Evolutionary conservation across 371 early-diverging fungal genomes (phyloP), one percentile per base, ranked within the genome.

Genomic region (Zopfochytrium polystomum): DNA sequence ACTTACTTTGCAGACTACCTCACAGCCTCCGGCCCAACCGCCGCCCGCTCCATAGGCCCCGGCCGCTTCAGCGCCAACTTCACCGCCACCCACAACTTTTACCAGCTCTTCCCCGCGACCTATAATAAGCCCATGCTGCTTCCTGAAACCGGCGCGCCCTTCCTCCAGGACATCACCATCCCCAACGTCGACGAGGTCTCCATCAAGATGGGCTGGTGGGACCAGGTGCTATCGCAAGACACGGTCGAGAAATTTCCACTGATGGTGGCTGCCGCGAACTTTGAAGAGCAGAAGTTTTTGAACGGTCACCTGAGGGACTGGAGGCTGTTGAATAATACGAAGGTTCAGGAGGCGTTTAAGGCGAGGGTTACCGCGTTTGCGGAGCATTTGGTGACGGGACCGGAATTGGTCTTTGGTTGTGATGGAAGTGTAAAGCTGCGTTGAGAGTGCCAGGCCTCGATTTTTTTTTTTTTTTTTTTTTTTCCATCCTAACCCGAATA

Each of bases 141-240:
- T 3, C 59, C 66, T 15, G 71, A 66, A 53, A 70, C 71, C 1
- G 71, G 65, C 15, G 66, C 56, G 20, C 56, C 56, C 13, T 55
- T n/a, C 26, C 9, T 55, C 13, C 42, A 20, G 4, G 23, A 18
- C 11, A 22, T 44, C 7, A 18, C 29, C 29, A n/a, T 9, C 15
- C 62, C 20, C n/a, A n/a, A n/a, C n/a, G n/a, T n/a, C n/a, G n/a
- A n/a, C n/a, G n/a, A n/a, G n/a, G n/a, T n/a, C n/a, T 53, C 29
- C 22, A 55, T 69, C 63, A 75, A 71, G 55, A 51, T 47, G 48
- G 56, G 44, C 9, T 76, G 77, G 77, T 76, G 71, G 70, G 13
- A 52, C 20, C 73, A 76, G 50, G 43, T 70, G 38, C 51, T 59
- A 35, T 57, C 33, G 46, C 13, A 29, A 18, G 58, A 32, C 38